phyloP scores from a whole-genome alignment of 108 stramenopile genomes.

The Mayamaea pseudoterrestris region DNA sequence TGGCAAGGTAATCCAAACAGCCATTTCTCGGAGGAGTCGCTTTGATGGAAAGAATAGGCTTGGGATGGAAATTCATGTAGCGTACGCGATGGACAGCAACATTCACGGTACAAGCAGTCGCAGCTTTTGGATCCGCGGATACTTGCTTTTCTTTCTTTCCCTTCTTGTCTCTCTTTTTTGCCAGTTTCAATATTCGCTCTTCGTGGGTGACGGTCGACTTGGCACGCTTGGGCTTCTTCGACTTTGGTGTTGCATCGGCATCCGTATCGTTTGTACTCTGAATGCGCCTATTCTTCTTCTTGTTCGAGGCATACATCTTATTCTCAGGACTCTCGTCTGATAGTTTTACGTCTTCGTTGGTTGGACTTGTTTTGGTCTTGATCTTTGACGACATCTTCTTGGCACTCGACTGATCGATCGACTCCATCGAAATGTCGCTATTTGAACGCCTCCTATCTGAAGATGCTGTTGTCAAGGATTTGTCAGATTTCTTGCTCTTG shows the following conservation, averaged over 20 bases:
- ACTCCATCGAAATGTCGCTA: too few relatives aligned
- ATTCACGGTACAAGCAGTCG: slow-evolving; percentile 29
- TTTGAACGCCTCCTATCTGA: too few relatives aligned
- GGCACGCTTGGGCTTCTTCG: not conserved
- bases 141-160: not conserved
- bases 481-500: too few relatives aligned
- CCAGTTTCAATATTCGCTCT: not conserved
- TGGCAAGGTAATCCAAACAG: slow-evolving; percentile 15
- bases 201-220: not conserved
- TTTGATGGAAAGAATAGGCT: slow-evolving; percentile 40
- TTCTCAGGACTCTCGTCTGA: too few relatives aligned
- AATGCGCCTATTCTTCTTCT: not conserved
- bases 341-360: too few relatives aligned
- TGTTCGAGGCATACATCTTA: not conserved
- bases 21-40: slow-evolving; percentile 15
- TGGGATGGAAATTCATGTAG: slow-evolving; percentile 40
- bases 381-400: too few relatives aligned
- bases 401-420: too few relatives aligned
- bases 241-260: not conserved
- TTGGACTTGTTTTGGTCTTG: too few relatives aligned
- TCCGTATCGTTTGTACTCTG: not conserved
- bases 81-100: slow-evolving; percentile 61
- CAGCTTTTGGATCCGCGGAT: not conserved
- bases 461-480: too few relatives aligned
- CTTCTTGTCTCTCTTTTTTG: slow-evolving; percentile 2